phyloP scores from a whole-genome alignment of 768 basidiomycete genomes.

The Lentinus brumalis region DNA sequence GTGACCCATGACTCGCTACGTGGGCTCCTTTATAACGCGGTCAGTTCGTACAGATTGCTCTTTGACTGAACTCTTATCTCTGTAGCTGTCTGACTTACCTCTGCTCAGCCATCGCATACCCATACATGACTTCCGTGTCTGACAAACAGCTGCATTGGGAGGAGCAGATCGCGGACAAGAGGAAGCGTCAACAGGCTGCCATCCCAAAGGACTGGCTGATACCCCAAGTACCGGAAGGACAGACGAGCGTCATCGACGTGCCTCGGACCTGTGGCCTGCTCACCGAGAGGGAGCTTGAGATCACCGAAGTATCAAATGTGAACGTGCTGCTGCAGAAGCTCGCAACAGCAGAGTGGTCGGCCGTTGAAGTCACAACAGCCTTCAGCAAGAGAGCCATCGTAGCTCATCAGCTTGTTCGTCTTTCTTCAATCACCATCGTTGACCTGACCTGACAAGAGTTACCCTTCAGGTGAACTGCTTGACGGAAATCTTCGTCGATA shows the following conservation, averaged over 20 bases:
- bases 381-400: slow-evolving; percentile 47
- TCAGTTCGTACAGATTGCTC: too few relatives aligned
- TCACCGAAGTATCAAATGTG: slow-evolving; percentile 53
- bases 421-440: background rate
- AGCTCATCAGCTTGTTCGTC: slow-evolving; percentile 46
- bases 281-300: slow-evolving; percentile 55
- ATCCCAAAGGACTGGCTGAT: slow-evolving; percentile 69
- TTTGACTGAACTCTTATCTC: too few relatives aligned
- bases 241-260: slow-evolving; percentile 51
- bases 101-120: background rate
- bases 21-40: too few relatives aligned
- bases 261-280: slow-evolving; percentile 59
- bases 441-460: background rate
- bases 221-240: slow-evolving; percentile 41
- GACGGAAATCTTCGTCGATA: slow-evolving; percentile 47
- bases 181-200: slow-evolving; percentile 42
- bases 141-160: slow-evolving; percentile 1
- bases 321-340: slow-evolving; percentile 50
- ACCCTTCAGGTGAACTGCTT: slow-evolving; percentile 43
- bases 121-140: background rate
- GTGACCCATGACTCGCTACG: too few relatives aligned
- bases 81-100: background rate
- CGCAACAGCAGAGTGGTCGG: slow-evolving; percentile 53
- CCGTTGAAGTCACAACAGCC: slow-evolving; percentile 49
- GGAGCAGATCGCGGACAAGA: slow-evolving; percentile 18